phyloP scores from a whole-genome alignment of 176 grass and related monocot genomes.

The Canna indica region DNA sequence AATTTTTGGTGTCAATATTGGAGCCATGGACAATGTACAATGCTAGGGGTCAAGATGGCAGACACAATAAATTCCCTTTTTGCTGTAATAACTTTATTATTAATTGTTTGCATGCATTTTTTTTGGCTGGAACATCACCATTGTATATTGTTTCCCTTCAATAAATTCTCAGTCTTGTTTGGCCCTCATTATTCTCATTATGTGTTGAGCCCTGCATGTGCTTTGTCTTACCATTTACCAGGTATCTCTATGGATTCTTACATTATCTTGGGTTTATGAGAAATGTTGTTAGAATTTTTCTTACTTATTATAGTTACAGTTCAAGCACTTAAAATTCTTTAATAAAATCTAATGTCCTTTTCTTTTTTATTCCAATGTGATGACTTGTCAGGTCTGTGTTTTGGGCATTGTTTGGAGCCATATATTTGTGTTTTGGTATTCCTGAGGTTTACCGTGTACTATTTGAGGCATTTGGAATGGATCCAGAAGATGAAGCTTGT shows the following conservation, averaged over 20 bases:
- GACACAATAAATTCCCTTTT: too few species aligned
- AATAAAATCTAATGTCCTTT: neutral
- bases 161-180: too few species aligned
- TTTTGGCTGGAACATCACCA: too few species aligned
- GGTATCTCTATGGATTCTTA: neutral
- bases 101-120: too few species aligned
- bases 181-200: too few species aligned
- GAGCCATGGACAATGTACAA: too few species aligned
- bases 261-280: neutral
- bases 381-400: constrained; percentile 57
- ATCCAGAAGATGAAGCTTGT: constrained; percentile 79
- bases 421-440: constrained; percentile 99
- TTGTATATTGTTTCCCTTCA: too few species aligned
- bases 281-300: neutral
- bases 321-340: neutral
- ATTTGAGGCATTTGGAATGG: constrained; percentile 94
- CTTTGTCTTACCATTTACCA: neutral
- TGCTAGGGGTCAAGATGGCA: too few species aligned
- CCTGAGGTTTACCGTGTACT: constrained; percentile 96
- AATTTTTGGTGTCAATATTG: too few species aligned
- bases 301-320: neutral
- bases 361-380: neutral
- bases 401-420: constrained; percentile 97
- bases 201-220: too few species aligned
- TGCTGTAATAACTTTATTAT: too few species aligned